Conservation (phyloP, 495 filamentous ascomycete species). For the Talaromyces nanjingensis region DNA sequence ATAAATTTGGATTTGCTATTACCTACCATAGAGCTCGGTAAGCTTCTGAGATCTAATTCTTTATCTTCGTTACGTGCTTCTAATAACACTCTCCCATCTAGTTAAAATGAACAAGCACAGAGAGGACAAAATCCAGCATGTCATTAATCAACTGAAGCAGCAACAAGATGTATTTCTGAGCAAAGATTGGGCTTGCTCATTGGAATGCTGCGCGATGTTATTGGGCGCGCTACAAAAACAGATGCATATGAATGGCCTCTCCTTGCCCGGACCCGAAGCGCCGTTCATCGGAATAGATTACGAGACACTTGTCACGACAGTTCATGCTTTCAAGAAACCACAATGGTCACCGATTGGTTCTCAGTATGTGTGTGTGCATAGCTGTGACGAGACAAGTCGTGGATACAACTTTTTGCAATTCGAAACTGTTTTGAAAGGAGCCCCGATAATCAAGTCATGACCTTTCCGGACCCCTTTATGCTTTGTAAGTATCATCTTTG, state of each 20-base stretch:
- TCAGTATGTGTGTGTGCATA: no score
- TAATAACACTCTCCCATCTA: no score
- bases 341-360: no score
- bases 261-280: background rate
- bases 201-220: constrained; percentile 1
- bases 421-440: no score
- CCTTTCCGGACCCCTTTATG: no score
- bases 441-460: no score
- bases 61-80: no score
- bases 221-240: constrained; percentile 4
- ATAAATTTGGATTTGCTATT: constrained; percentile 22
- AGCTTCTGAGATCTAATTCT: no score
- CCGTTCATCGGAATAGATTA: background rate
- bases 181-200: background rate
- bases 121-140: background rate
- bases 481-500: no score
- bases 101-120: background rate
- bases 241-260: background rate
- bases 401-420: no score
- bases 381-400: no score
- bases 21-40: constrained; percentile 17
- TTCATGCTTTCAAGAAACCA: background rate
- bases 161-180: background rate
- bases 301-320: background rate
- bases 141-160: background rate